Evolutionary conservation across 2,329 filamentous ascomycete genomes (phyloP).

Genomic region (Pseudogymnoascus sp.): DNA sequence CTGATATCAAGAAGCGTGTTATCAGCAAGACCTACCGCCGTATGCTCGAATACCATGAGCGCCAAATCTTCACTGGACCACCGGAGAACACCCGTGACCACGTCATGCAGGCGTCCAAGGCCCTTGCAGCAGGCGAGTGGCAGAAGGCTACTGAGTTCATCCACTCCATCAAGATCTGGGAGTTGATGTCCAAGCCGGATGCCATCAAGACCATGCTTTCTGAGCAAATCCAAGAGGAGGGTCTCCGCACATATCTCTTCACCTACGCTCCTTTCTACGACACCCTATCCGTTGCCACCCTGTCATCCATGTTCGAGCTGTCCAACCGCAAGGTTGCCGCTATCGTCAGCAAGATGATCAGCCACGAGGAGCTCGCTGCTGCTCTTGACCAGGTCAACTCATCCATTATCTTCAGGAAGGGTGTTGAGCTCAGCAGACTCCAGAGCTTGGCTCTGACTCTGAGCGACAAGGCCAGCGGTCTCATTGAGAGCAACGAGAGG

Average conservation of each 20-base stretch:
- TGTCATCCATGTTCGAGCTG: slow-evolving; percentile 93
- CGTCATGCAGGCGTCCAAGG: slow-evolving; percentile 98
- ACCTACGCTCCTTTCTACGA: slow-evolving; percentile 99
- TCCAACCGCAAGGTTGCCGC: slow-evolving; percentile 85
- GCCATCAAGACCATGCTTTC: slow-evolving; percentile 97
- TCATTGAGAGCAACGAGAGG: slow-evolving; percentile 96
- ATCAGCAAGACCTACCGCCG: slow-evolving; percentile 99
- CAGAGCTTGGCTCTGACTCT: slow-evolving; percentile 92
- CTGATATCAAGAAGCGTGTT: slow-evolving; percentile 92
- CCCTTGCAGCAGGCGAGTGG: slow-evolving; percentile 94
- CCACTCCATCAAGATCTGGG: slow-evolving; percentile 99
- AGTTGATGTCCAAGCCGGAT: slow-evolving; percentile 84
- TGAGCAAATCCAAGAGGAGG: slow-evolving; percentile 97
- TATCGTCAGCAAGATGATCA: slow-evolving; percentile 98
- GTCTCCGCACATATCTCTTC: slow-evolving; percentile 95
- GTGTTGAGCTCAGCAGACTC: slow-evolving; percentile 90
- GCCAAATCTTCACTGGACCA: slow-evolving; percentile 96
- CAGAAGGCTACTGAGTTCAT: slow-evolving; percentile 92
- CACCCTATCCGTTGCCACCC: slow-evolving; percentile 76
- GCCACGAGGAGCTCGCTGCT: slow-evolving; percentile 92
- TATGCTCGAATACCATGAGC: slow-evolving; percentile 98
- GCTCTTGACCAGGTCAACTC: slow-evolving; percentile 96
- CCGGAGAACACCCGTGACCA: slow-evolving; percentile 98
- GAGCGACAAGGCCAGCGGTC: slow-evolving; percentile 88
- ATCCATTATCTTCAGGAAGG: slow-evolving; percentile 98